phyloP scores from a whole-genome alignment of 768 basidiomycete genomes.

The Auricularia sp. region DNA sequence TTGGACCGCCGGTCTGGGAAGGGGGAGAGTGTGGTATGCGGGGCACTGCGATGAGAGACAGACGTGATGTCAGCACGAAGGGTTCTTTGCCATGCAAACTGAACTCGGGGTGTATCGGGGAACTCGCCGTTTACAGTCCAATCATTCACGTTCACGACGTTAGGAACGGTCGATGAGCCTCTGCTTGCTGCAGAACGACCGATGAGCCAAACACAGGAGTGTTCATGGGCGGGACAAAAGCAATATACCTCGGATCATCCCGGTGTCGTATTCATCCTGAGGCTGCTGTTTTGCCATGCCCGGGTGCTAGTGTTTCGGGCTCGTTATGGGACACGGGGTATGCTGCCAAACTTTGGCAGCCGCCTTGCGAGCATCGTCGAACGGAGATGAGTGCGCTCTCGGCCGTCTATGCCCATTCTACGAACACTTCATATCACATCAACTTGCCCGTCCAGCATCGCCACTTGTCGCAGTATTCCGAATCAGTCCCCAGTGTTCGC shows the following conservation, averaged over 20 bases:
- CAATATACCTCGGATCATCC: constrained; percentile 14
- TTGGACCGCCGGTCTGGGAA: not conserved
- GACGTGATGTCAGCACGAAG: not conserved
- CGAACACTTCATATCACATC: too few relatives aligned
- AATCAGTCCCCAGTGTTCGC: too few relatives aligned
- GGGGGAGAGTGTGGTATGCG: not conserved
- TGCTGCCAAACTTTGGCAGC: constrained; percentile 18
- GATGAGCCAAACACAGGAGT: constrained; percentile 50
- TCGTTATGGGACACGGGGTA: not conserved
- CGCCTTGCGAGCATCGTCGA: constrained; percentile 68
- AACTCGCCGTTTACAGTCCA: constrained; percentile 72
- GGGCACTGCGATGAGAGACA: not conserved
- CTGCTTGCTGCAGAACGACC: constrained; percentile 27
- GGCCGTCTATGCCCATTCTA: too few relatives aligned
- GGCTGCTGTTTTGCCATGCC: constrained; percentile 54
- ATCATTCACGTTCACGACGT: constrained; percentile 40
- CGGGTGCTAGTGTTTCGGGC: not conserved
- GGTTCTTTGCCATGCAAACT: not conserved
- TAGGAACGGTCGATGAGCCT: constrained; percentile 5
- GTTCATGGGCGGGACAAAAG: constrained; percentile 4
- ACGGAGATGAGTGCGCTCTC: constrained; percentile 74
- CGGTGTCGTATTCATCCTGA: constrained; percentile 23
- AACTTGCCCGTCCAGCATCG: too few relatives aligned
- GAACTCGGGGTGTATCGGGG: not conserved
- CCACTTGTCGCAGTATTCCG: too few relatives aligned